Evolutionary conservation across 2,329 filamentous ascomycete species (phyloP).

Genomic region (Amauroascus niger): DNA sequence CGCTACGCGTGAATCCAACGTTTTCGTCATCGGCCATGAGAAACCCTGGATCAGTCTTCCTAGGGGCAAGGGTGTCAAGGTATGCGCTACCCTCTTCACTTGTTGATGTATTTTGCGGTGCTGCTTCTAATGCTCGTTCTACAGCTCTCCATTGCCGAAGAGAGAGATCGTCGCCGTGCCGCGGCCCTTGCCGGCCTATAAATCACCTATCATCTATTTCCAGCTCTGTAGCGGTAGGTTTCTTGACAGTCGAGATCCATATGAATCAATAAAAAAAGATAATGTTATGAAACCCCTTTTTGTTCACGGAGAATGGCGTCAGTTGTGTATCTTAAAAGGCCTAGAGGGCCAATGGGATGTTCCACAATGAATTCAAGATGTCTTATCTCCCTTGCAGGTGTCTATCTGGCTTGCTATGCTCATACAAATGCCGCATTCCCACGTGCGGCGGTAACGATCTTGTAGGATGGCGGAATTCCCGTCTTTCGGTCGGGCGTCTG

Average conservation of each 20-base stretch:
- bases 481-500: too few relatives aligned
- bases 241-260: not conserved
- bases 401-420: not conserved
- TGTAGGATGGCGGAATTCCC: too few relatives aligned
- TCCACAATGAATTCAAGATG: slow-evolving; percentile 5
- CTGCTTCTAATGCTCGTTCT: slow-evolving; percentile 19
- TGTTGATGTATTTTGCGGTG: not conserved
- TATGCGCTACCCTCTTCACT: slow-evolving; percentile 28
- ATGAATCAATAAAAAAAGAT: slow-evolving; percentile 7
- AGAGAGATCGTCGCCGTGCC: slow-evolving; percentile 94
- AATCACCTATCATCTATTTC: slow-evolving; percentile 16
- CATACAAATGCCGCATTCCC: not conserved
- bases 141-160: slow-evolving; percentile 89
- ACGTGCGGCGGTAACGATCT: too few relatives aligned
- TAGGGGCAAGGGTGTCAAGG: slow-evolving; percentile 99
- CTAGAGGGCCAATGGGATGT: not conserved
- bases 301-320: slow-evolving; percentile 9
- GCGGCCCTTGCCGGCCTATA: slow-evolving; percentile 46
- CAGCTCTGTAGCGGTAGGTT: slow-evolving; percentile 4
- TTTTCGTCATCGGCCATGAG: slow-evolving; percentile 96
- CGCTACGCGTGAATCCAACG: slow-evolving; percentile 98
- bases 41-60: slow-evolving; percentile 99
- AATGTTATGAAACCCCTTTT: slow-evolving; percentile 6
- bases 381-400: not conserved
- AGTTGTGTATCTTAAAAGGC: slow-evolving; percentile 1